Evolutionary conservation across 306 rosid species (phyloP).

Genomic region (Medicago lupulina): DNA sequence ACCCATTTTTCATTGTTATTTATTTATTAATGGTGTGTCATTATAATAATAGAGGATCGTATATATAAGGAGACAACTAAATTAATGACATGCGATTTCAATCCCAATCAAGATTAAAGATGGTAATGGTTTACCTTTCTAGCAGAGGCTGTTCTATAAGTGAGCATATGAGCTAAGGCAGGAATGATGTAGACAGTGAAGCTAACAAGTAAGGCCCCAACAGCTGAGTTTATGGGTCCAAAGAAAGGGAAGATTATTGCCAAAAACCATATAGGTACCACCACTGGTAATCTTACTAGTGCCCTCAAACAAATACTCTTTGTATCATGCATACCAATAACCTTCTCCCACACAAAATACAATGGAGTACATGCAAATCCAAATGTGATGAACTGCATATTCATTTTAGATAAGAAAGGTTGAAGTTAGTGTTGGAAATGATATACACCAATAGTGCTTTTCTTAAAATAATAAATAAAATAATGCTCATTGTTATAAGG

Average conservation of each 20-base stretch:
- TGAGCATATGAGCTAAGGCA: slow-evolving; percentile 86
- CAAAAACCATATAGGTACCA: slow-evolving; percentile 87
- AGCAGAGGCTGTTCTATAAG: slow-evolving; percentile 79
- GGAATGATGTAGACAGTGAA: slow-evolving; percentile 98
- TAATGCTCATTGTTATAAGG: too few species aligned
- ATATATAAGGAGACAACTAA: too few species aligned
- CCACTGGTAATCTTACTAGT: slow-evolving; percentile 82
- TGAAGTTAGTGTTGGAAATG: background rate
- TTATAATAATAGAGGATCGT: background rate
- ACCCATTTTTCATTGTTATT: background rate
- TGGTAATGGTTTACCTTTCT: slow-evolving; percentile 64
- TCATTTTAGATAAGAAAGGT: background rate
- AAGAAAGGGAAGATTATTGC: slow-evolving; percentile 95
- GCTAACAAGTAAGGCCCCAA: slow-evolving; percentile 89
- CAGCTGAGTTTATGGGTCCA: slow-evolving; percentile 93
- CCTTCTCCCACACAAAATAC: slow-evolving; percentile 98
- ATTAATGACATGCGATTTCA: background rate
- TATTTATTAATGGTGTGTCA: too few species aligned
- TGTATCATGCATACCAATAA: slow-evolving; percentile 91
- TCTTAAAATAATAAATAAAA: too few species aligned
- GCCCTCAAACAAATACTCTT: slow-evolving; percentile 81
- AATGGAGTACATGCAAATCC: slow-evolving; percentile 96
- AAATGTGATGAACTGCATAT: slow-evolving; percentile 86
- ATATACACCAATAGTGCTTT: background rate
- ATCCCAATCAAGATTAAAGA: background rate